A percentile compares a stretch with the other conserved stretches of the same genome.
These are phyloP conservation scores for Ceratocystis ficicola DNA, from an alignment of 2,329 filamentous ascomycete species.

Conservation along the genomic window DNA sequence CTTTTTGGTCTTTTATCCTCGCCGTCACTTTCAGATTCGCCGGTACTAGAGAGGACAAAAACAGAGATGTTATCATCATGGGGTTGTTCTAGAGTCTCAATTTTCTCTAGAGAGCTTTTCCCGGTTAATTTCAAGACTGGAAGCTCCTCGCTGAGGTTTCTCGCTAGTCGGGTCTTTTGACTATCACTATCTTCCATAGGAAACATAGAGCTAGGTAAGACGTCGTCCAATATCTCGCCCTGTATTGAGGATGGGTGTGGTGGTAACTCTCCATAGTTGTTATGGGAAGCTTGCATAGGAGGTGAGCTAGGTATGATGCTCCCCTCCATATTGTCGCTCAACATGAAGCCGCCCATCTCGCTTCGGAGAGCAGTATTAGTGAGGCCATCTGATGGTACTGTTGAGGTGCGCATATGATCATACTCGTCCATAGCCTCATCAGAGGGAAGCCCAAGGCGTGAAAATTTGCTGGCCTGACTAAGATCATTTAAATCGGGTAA, in stretches of 20 bases:
- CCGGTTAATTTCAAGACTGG: not conserved
- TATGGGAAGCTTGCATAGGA: not conserved
- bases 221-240: constrained; percentile 16
- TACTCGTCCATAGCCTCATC: constrained; percentile 19
- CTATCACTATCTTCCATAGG: constrained; percentile 18
- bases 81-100: not conserved
- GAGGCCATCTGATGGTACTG: constrained; percentile 12
- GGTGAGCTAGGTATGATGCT: constrained; percentile 3
- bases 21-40: not conserved
- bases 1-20: not conserved
- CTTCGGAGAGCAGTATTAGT: not conserved
- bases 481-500: constrained; percentile 1
- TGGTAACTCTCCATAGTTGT: not conserved
- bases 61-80: constrained; percentile 4
- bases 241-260: constrained; percentile 11
- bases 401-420: constrained; percentile 20
- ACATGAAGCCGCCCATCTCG: constrained; percentile 15
- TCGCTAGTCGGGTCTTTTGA: constrained; percentile 14
- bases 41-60: constrained; percentile 8
- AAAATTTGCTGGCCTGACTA: not conserved
- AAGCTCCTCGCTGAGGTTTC: constrained; percentile 4
- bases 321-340: constrained; percentile 3
- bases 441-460: constrained; percentile 16
- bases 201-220: constrained; percentile 20
- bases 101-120: not conserved